phyloP scores from a whole-genome alignment of 2,329 filamentous ascomycete species.

The Colletotrichum sp. region DNA sequence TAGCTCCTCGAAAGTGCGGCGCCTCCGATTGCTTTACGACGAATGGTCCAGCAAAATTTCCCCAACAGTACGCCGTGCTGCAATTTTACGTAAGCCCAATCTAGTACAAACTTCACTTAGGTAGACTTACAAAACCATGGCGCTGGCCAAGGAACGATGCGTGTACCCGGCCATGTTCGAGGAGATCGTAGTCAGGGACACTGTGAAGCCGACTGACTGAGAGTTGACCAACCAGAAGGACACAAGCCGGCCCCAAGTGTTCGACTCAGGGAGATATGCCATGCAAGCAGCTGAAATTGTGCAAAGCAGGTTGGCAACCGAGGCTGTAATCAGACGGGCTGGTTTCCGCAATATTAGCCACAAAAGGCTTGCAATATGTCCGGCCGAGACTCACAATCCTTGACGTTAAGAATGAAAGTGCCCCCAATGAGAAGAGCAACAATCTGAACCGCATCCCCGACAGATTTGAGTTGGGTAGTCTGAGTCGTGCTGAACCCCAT shows the following conservation, averaged over 20 bases:
- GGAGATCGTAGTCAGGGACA: background rate
- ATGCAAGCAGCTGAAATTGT: background rate
- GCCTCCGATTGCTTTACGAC: background rate
- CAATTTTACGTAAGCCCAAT: rapidly evolving
- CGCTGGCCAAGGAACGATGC: background rate
- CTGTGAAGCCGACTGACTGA: background rate
- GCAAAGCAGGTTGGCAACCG: background rate
- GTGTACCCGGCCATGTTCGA: background rate
- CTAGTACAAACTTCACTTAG: rapidly evolving
- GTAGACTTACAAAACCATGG: background rate
- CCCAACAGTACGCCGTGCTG: background rate
- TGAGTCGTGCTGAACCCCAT: background rate
- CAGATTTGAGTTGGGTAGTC: background rate
- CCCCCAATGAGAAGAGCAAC: background rate
- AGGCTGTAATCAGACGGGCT: background rate
- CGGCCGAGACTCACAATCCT: background rate
- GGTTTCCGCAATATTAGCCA: background rate
- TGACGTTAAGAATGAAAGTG: background rate
- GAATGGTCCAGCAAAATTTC: background rate
- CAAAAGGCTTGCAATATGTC: rapidly evolving
- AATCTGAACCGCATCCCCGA: background rate
- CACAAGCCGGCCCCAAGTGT: background rate
- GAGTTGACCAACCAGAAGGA: background rate
- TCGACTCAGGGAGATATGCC: background rate
- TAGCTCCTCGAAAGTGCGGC: background rate